Evolutionary conservation across 2,329 filamentous ascomycete species (phyloP).

Genomic region (Epichloe brachyelytri): DNA sequence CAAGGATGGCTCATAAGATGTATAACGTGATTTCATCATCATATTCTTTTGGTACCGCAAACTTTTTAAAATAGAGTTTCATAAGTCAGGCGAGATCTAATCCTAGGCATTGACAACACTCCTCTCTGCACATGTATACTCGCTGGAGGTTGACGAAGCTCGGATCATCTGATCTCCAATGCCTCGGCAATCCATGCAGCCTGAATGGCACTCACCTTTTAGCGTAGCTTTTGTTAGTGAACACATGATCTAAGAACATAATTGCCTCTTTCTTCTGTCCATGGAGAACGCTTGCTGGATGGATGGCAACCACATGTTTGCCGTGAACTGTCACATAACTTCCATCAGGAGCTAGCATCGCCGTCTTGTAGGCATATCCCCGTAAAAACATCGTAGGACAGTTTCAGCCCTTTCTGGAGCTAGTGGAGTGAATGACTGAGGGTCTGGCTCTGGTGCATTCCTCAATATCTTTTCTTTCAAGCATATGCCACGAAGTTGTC

Average conservation of each 20-base stretch:
- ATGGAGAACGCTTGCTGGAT: slow-evolving; percentile 49
- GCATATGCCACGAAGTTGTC: slow-evolving; percentile 46
- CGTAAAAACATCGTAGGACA: slow-evolving; percentile 46
- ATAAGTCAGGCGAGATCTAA: neutral
- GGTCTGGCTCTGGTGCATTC: slow-evolving; percentile 34
- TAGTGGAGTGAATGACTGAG: slow-evolving; percentile 41
- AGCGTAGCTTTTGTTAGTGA: slow-evolving; percentile 52
- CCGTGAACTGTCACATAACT: slow-evolving; percentile 48
- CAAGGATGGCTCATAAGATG: slow-evolving; percentile 14
- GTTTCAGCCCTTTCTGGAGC: slow-evolving; percentile 40
- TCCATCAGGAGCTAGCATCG: slow-evolving; percentile 44
- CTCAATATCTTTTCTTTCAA: slow-evolving; percentile 36
- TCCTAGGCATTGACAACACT: neutral
- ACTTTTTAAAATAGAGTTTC: neutral
- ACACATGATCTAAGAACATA: slow-evolving; percentile 56
- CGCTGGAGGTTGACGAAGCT: neutral
- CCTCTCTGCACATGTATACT: neutral
- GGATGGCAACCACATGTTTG: slow-evolving; percentile 47
- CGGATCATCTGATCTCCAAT: slow-evolving; percentile 17
- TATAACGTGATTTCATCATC: slow-evolving; percentile 6
- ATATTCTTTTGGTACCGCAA: neutral
- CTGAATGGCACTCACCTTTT: slow-evolving; percentile 52
- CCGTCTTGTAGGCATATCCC: slow-evolving; percentile 49
- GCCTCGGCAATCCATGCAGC: slow-evolving; percentile 45
- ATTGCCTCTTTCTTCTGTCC: slow-evolving; percentile 52